These are phyloP conservation scores for Draba incana DNA, from an alignment of 345 rosid genomes.

Conservation along the genomic window DNA sequence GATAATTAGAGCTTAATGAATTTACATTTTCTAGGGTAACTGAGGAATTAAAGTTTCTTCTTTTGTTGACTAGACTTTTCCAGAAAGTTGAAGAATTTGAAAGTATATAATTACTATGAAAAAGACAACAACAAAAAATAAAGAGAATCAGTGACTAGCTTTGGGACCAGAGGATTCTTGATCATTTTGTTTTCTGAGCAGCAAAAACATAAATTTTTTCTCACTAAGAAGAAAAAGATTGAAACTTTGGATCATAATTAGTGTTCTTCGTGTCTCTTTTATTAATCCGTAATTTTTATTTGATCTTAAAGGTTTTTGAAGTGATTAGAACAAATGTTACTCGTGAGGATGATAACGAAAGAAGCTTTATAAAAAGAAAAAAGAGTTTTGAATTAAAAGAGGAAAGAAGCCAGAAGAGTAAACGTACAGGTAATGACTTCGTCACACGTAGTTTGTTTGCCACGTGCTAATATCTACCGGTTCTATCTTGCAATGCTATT, in stretches of 20 bases:
- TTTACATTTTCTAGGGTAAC: neutral
- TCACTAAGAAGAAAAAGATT: neutral
- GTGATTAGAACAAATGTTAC: neutral
- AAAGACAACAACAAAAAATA: constrained; percentile 3
- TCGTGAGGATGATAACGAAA: constrained; percentile 13
- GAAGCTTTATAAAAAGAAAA: neutral
- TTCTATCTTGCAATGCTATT: neutral
- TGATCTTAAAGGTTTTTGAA: neutral
- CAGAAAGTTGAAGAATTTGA: constrained; percentile 2
- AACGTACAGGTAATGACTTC: constrained; percentile 32
- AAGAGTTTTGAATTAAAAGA: constrained; percentile 3
- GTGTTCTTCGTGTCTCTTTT: constrained; percentile 7
- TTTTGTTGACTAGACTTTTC: constrained; percentile 9
- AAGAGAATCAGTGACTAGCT: constrained; percentile 13
- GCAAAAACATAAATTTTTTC: neutral
- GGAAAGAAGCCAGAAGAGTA: constrained; percentile 30
- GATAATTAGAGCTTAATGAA: too few species aligned
- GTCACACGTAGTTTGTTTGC: constrained; percentile 18
- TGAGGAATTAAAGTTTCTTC: neutral
- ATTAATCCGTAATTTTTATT: neutral
- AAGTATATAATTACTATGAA: neutral
- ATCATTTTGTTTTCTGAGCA: neutral
- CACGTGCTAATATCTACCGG: neutral
- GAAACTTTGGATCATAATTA: constrained; percentile 9
- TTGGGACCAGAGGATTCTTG: constrained; percentile 13